Conservation (phyloP, 148 eudicot genomes). For the Selenicereus undatus region DNA sequence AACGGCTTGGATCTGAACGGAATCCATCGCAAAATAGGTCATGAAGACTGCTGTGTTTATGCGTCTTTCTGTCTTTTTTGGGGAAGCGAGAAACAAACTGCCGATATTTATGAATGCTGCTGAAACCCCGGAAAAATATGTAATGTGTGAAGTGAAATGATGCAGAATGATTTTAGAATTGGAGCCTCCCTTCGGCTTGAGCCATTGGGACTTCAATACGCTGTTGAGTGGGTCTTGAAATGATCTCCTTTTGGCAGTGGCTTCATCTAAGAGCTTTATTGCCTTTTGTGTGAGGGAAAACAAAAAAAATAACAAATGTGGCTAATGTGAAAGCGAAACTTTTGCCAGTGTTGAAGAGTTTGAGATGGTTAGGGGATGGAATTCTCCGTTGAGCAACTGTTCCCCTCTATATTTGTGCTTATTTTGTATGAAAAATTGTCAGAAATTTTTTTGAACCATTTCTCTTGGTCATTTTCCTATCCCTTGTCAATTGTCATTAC, state of each 20-base stretch:
- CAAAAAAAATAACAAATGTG: neutral
- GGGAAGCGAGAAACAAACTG: conserved; percentile 29
- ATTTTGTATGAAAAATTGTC: neutral
- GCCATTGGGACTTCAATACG: conserved; percentile 22
- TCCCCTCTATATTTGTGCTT: neutral
- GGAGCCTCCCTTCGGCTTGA: conserved; percentile 17
- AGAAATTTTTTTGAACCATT: neutral
- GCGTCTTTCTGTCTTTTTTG: conserved; percentile 17
- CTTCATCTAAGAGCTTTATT: conserved; percentile 12
- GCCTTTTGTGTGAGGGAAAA: conserved; percentile 3
- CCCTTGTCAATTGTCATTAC: neutral
- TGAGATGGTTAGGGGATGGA: neutral
- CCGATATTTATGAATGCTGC: conserved; percentile 33
- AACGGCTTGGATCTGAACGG: conserved; percentile 69
- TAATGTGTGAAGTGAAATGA: conserved; percentile 31
- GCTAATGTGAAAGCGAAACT: neutral
- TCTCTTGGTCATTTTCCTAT: neutral
- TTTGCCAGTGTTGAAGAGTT: neutral
- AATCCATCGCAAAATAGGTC: conserved; percentile 61
- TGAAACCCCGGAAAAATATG: conserved; percentile 25
- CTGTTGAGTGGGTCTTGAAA: conserved; percentile 34
- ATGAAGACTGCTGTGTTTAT: conserved; percentile 23
- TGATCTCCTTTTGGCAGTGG: conserved; percentile 22
- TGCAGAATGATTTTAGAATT: conserved; percentile 24
- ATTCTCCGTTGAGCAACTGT: neutral